phyloP scores from a whole-genome alignment of 306 rosid genomes.

The Argentina anserina region DNA sequence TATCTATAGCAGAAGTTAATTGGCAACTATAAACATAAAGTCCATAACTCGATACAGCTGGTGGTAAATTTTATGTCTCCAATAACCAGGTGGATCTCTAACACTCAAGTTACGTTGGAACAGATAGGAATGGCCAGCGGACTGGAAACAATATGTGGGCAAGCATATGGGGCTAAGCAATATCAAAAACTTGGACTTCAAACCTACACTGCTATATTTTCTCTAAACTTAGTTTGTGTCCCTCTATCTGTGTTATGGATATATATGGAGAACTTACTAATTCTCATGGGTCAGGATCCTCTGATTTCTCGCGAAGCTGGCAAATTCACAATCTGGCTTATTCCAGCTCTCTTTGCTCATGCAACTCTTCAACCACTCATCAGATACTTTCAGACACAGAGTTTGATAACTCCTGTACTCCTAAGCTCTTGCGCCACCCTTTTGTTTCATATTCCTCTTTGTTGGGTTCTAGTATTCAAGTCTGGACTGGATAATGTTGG shows the following conservation, averaged over 20 bases:
- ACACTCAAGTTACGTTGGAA: conserved; percentile 2
- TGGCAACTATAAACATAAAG: too few relatives aligned
- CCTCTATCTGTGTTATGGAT: conserved; percentile 63
- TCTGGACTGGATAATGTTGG: conserved; percentile 44
- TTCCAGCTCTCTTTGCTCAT: conserved; percentile 66
- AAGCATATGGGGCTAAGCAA: conserved; percentile 46
- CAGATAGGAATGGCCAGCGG: conserved; percentile 44
- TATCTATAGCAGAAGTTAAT: too few relatives aligned
- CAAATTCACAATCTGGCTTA: conserved; percentile 44
- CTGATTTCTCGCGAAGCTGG: conserved; percentile 64
- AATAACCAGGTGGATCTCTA: not conserved
- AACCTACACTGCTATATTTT: conserved; percentile 32
- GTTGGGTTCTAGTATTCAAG: conserved; percentile 71
- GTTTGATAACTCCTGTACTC: conserved; percentile 56
- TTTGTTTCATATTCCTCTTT: conserved; percentile 46
- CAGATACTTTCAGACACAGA: conserved; percentile 64
- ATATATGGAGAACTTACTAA: conserved; percentile 49
- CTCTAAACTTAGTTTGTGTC: conserved; percentile 47
- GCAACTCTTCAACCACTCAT: conserved; percentile 56
- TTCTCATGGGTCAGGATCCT: conserved; percentile 73
- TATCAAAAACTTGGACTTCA: conserved; percentile 33
- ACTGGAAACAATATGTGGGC: conserved; percentile 45
- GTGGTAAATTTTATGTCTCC: too few relatives aligned
- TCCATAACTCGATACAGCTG: too few relatives aligned
- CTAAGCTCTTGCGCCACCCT: conserved; percentile 39